Evolutionary conservation across 2,329 filamentous ascomycete genomes (phyloP).

Genomic region (Neocatenulostroma microsporum): DNA sequence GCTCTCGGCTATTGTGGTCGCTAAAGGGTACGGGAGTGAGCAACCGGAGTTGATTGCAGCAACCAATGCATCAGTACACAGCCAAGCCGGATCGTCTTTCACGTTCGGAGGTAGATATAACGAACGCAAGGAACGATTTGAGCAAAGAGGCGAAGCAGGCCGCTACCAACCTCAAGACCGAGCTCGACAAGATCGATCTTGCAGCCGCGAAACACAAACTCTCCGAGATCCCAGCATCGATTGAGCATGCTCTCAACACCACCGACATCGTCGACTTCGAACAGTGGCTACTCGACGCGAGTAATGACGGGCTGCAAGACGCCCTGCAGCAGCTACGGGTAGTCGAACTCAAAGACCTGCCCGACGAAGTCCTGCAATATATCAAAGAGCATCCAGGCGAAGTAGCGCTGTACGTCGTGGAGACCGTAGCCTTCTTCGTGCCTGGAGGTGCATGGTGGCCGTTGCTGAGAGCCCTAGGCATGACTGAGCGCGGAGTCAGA

Average conservation of each 20-base stretch:
- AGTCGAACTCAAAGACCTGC: neutral
- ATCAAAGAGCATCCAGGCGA: neutral
- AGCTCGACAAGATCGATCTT: conserved; percentile 4
- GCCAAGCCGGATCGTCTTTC: no score
- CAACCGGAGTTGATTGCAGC: no score
- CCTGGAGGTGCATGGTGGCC: neutral
- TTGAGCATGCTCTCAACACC: neutral
- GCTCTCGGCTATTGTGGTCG: no score
- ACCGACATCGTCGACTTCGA: neutral
- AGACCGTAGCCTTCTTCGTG: conserved; percentile 1
- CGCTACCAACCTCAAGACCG: neutral
- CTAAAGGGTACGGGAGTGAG: no score
- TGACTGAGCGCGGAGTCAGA: no score
- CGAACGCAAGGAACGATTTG: no score
- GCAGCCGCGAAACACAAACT: no score
- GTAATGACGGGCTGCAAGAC: neutral
- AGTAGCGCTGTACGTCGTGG: neutral
- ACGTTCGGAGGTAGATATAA: no score
- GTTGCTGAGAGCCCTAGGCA: no score
- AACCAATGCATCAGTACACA: no score
- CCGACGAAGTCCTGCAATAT: neutral
- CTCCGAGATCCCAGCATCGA: neutral
- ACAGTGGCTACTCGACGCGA: neutral
- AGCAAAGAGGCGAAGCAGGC: no score
- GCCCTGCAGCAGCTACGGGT: neutral